A percentile compares a stretch with the other conserved stretches of the same genome.
phyloP scores from a whole-genome alignment of 208 protist species.

The Leishmania martiniquensis region DNA sequence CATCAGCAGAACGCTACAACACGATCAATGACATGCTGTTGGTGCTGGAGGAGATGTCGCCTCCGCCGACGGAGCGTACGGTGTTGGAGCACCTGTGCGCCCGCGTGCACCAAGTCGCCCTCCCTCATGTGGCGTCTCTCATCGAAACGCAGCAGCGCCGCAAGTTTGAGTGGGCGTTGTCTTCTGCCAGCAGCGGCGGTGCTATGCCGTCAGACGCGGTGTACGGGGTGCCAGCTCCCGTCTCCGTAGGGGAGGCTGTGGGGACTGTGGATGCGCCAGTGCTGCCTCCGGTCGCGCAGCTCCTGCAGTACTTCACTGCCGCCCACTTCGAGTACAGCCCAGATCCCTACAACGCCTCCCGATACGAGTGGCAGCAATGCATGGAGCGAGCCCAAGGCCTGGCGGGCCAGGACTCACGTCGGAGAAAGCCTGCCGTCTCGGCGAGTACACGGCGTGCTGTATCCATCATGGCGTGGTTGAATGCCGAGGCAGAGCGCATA shows the following conservation, averaged over 20 bases:
- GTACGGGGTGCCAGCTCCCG: slow-evolving; percentile 12
- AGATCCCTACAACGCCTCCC: slow-evolving; percentile 48
- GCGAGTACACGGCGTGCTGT: slow-evolving; percentile 2
- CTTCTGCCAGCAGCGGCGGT: slow-evolving; percentile 1
- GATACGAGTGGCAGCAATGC: slow-evolving; percentile 36
- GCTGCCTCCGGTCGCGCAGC: slow-evolving; percentile 31
- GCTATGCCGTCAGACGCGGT: slow-evolving; percentile 14
- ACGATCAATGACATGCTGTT: slow-evolving; percentile 73
- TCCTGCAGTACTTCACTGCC: slow-evolving; percentile 54
- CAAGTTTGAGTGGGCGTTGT: slow-evolving; percentile 11
- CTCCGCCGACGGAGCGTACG: not conserved
- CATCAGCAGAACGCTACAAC: slow-evolving; percentile 67
- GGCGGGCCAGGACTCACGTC: not conserved
- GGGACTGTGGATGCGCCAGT: not conserved
- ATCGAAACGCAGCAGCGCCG: slow-evolving; percentile 38
- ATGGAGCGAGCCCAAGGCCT: slow-evolving; percentile 7
- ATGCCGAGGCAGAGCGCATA: slow-evolving; percentile 35
- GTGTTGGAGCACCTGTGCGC: slow-evolving; percentile 33
- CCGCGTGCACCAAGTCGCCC: slow-evolving; percentile 35
- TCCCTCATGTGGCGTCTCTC: slow-evolving; percentile 57
- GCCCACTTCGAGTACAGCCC: slow-evolving; percentile 61
- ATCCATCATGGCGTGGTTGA: slow-evolving; percentile 32
- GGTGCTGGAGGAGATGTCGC: slow-evolving; percentile 44
- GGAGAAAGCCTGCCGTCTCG: not conserved
- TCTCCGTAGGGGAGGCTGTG: not conserved